phyloP scores from a whole-genome alignment of 2,329 filamentous ascomycete genomes.

The Penicillium griseofulvum region DNA sequence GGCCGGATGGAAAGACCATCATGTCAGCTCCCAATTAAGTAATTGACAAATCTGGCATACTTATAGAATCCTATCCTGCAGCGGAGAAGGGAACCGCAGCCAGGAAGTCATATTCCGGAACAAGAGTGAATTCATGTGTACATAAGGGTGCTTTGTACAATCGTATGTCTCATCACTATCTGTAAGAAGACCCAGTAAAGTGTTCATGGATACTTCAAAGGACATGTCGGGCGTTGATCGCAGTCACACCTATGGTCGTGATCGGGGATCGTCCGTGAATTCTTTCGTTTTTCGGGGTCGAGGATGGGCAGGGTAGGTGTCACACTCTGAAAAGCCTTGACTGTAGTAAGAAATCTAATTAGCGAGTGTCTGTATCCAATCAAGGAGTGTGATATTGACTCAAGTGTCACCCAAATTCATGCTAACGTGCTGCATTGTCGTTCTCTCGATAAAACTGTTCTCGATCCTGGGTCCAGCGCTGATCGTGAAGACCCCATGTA shows the following conservation, averaged over 20 bases:
- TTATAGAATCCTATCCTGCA: neutral
- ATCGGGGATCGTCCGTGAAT: neutral
- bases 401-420: too few species aligned
- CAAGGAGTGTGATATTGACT: too few species aligned
- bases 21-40: neutral
- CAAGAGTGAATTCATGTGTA: neutral
- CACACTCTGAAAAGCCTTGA: neutral
- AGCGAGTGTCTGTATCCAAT: neutral
- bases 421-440: neutral
- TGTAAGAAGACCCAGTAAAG: neutral
- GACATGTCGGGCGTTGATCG: neutral
- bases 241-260: neutral
- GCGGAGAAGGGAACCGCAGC: neutral
- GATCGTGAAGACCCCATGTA: neutral
- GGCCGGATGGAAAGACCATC: neutral
- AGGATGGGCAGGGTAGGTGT: neutral
- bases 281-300: neutral
- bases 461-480: neutral
- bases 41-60: neutral
- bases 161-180: neutral
- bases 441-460: neutral
- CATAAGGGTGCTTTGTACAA: neutral
- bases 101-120: neutral
- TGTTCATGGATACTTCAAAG: neutral
- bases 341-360: neutral